Conservation (phyloP, 2,329 filamentous ascomycete genomes). For the Dactylonectria macrodidyma region DNA sequence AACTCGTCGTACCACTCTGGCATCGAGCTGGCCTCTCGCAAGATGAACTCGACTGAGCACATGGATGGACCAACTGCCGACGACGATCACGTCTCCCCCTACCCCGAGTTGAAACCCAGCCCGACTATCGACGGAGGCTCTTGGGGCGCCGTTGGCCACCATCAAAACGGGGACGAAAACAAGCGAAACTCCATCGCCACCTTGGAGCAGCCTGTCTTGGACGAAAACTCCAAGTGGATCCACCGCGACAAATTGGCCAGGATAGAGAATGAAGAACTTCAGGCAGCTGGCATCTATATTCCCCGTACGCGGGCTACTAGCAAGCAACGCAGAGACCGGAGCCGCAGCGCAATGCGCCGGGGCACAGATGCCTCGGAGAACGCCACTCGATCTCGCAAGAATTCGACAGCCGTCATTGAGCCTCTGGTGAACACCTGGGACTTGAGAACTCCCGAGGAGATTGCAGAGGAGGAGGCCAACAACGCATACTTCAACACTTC, state of each 20-base stretch:
- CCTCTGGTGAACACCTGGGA: conserved; percentile 74
- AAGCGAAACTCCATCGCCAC: conserved; percentile 46
- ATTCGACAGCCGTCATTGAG: conserved; percentile 58
- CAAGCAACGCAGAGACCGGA: conserved; percentile 59
- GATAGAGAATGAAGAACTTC: conserved; percentile 86
- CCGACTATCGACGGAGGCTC: conserved; percentile 40
- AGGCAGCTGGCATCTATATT: conserved; percentile 80
- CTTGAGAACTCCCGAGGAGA: conserved; percentile 83
- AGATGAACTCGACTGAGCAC: conserved; percentile 56
- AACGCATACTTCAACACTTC: conserved; percentile 62
- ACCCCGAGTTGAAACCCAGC: conserved; percentile 46
- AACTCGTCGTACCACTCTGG: conserved; percentile 43
- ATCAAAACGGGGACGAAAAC: conserved; percentile 45
- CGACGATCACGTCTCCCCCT: conserved; percentile 38
- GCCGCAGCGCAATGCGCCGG: conserved; percentile 53
- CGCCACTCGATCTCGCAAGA: conserved; percentile 58
- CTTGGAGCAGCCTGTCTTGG: conserved; percentile 50
- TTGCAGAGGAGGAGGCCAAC: conserved; percentile 71
- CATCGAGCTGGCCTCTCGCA: conserved; percentile 51
- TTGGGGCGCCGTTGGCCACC: conserved; percentile 34
- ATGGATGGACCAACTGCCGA: conserved; percentile 45
- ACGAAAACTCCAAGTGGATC: conserved; percentile 84
- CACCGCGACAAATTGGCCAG: conserved; percentile 86
- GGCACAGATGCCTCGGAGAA: conserved; percentile 52
- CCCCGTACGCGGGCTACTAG: conserved; percentile 69